These are phyloP conservation scores for Xanthoconium stramineum DNA, from an alignment of 768 basidiomycete genomes.

Conservation along the genomic window DNA sequence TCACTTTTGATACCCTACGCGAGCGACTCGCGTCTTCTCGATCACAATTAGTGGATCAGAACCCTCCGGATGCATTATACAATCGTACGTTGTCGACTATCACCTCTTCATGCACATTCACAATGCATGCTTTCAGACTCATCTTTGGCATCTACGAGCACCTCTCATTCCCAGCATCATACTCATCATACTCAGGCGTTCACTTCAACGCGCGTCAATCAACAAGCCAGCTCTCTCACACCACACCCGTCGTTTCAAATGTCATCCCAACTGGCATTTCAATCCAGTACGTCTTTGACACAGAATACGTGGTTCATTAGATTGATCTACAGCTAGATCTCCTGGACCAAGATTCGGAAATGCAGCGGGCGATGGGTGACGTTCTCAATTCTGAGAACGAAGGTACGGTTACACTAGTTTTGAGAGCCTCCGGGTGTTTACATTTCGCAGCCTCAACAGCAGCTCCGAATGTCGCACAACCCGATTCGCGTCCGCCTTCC, in stretches of 20 bases:
- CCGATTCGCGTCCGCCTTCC: slow-evolving; percentile 11
- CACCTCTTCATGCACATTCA: background rate
- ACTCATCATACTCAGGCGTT: slow-evolving; percentile 23
- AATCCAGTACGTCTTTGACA: slow-evolving; percentile 48
- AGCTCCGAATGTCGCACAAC: slow-evolving; percentile 1
- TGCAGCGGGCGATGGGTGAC: slow-evolving; percentile 61
- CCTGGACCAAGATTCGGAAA: slow-evolving; percentile 67
- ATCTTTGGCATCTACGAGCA: slow-evolving; percentile 14
- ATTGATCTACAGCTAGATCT: slow-evolving; percentile 44
- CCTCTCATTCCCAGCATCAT: slow-evolving; percentile 15
- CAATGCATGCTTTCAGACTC: slow-evolving; percentile 10
- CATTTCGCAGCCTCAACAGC: slow-evolving; percentile 14
- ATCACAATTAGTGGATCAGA: slow-evolving; percentile 37
- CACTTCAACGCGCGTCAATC: slow-evolving; percentile 37
- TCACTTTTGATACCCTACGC: slow-evolving; percentile 45
- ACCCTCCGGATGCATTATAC: slow-evolving; percentile 29
- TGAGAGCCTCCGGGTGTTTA: background rate
- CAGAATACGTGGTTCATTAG: background rate
- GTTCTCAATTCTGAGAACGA: slow-evolving; percentile 52
- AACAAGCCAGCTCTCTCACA: slow-evolving; percentile 53
- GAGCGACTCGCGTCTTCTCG: slow-evolving; percentile 41
- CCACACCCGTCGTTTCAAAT: slow-evolving; percentile 52
- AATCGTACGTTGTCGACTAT: slow-evolving; percentile 33
- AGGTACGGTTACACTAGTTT: slow-evolving; percentile 12
- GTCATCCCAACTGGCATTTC: slow-evolving; percentile 46